Evolutionary conservation across 2,329 filamentous ascomycete species (phyloP), one percentile per base, ranked within the genome.

Genomic region (Albifimbria verrucaria): DNA sequence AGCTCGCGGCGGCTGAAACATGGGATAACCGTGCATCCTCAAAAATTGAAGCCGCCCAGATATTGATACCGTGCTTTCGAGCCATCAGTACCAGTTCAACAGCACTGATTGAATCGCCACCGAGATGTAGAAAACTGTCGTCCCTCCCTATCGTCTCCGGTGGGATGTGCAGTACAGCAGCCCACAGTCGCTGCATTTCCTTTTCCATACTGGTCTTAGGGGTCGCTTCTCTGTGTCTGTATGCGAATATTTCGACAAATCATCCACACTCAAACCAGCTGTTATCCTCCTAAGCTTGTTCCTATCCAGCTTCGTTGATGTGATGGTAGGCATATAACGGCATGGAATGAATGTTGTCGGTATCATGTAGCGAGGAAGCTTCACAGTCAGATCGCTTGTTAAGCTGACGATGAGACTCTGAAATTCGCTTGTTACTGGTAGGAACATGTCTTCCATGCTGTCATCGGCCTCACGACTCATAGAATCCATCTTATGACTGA

Each of bases 81-180:
- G n/a, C n/a, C n/a, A n/a, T n/a, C n/a, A n/a, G n/a, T n/a, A n/a
- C n/a, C n/a, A n/a, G n/a, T n/a, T n/a, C n/a, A n/a, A n/a, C n/a
- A n/a, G n/a, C n/a, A n/a, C 54, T 54, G 32, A 61, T 60, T 4
- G 59, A 62, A 43, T 62, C 58, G n/a, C 59, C 59, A 2, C 59
- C 59, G 1, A 62, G 52, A 18, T 49, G 51, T 44, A 55, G 59
- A 26, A 62, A 62, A 43, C 57, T 60, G 44, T 62, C 58, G 12
- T 59, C 50, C 0, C 50, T 21, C 24, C 58, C 49, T 43, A 62
- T 58, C 15, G 50, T 51, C 12, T 50, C 49, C 1, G 48, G 51
- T 2, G 51, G 49, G 2, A 59, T 39, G 10, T 53, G 15, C 17
- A 58, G 48, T 11, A 54, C 42, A 11, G 26, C 22, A 15, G 54